These are phyloP conservation scores for Leccinum pellstonianum DNA, from an alignment of 768 basidiomycete species.

Conservation along the genomic window DNA sequence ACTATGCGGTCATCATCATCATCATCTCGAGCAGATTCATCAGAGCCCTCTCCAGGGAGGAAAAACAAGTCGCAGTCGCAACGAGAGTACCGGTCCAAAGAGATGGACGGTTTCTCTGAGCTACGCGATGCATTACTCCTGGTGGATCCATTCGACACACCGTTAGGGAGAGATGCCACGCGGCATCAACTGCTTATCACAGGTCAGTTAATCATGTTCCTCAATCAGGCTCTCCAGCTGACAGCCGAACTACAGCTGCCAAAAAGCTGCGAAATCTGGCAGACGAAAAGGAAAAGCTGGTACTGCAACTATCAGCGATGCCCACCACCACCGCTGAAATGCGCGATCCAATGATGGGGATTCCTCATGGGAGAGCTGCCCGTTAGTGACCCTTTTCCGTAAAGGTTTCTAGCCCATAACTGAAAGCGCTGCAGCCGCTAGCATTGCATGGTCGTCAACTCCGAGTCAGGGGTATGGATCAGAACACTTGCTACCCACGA, in stretches of 20 bases:
- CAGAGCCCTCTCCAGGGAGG: conserved; percentile 11
- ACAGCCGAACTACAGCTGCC: conserved; percentile 35
- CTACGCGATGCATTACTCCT: conserved; percentile 26
- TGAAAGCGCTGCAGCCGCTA: conserved; percentile 11
- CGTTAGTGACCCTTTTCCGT: conserved; percentile 13
- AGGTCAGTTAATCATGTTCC: conserved; percentile 12
- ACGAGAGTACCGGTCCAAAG: conserved; percentile 31
- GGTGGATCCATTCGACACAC: conserved; percentile 24
- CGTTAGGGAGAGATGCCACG: conserved; percentile 29
- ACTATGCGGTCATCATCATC: conserved; percentile 19
- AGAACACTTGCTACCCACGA: conserved; percentile 7
- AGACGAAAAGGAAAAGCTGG: conserved; percentile 24
- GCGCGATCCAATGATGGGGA: background rate
- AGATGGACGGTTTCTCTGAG: conserved; percentile 32
- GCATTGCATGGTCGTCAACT: conserved; percentile 6
- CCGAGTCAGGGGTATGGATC: background rate
- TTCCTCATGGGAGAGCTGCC: background rate
- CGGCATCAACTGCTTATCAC: conserved; percentile 29
- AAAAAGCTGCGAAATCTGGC: conserved; percentile 45
- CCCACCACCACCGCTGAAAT: background rate
- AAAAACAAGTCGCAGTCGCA: conserved; percentile 29
- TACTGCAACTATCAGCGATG: conserved; percentile 14
- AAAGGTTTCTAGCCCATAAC: background rate
- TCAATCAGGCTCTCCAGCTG: background rate
- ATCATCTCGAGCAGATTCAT: conserved; percentile 5